Base-by-base conservation (phyloP, 2,329 filamentous ascomycete genomes). In the Parastagonospora avenae region DNA sequence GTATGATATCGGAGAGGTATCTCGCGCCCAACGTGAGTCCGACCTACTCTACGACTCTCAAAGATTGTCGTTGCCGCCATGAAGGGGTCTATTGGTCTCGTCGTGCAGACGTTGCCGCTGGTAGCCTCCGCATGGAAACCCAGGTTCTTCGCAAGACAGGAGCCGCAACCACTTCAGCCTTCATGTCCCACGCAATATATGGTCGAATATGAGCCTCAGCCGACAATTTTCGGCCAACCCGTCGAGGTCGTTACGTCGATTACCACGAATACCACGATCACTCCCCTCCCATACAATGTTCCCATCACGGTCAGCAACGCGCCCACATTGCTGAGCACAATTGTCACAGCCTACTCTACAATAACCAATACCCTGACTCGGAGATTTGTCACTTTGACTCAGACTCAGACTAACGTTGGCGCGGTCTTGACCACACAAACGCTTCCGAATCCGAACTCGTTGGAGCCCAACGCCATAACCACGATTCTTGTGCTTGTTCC, bases 231-330 rank as follows among this genome's bases (percentile, higher is more conserved):
- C 8, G 45, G 45, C 2, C 45, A 48, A 30, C 38, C 45, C 1
- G n/a, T 48, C 2, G 37, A 41, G 7, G 28, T 48, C 14, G n/a
- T 48, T 6, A 48, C 14, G 4, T 24, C 28, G 24, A 40, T 48
- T 11, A 42, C 45, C 10, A 10, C 45, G 4, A 48, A 48, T 11
- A 48, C 45, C 2, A 37, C 24, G 11, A 12, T 48, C 31, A 48
- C 45, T 4, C 45, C 45, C 4, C 16, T 16, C 4, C 45, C 45
- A 8, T 48, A 29, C 45, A 42, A 42, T 24, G n/a, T 48, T 6
- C 30, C 45, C 16, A 48, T 48, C 29, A 48, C 45, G 4, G 15
- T 48, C 30, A 36, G 19, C 11, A 42, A 48, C 36, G 45, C 45
- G 4, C 45, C 45, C 2, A 48, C 45, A 11, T 14, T 48, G 8